Base-by-base conservation (phyloP, 768 basidiomycete species). In the Myochromella boudieri region DNA sequence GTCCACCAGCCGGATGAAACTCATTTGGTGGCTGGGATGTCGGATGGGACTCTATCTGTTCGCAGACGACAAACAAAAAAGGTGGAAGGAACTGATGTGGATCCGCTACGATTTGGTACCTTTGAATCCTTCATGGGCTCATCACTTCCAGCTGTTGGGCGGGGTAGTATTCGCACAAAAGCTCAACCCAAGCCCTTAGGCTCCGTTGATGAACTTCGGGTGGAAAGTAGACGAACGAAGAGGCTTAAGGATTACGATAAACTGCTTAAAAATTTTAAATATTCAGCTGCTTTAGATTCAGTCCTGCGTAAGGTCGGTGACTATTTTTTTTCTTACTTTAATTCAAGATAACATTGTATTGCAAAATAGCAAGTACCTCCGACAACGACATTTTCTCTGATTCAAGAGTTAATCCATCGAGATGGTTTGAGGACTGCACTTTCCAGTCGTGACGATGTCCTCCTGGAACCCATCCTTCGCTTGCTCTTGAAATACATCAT, bases 41-140 rank as follows among this genome's bases (percentile, higher is more conserved):
- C 93, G 12, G 97, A 98, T 61, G 95, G 95, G 2, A 97, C 95
- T 1, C 76, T 99, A n/a, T 95, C 95, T n/a, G 81, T 99, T 37
- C 90, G 97, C 22, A 79, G 91, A 55, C 81, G 95, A 48, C 87
- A 91, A 55, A 79, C 76, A 14, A 94, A 90, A 64, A 68, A 81
- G 0, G 80, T 78, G n/a, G 82, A 89, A 61, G 29, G 38, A 18
- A 58, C 67, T 0, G 64, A 67, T 3, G 56, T 63, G 2, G 68
- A 69, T 34, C 66, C 73, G 4, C 63, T 85, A 4, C 72, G 74
- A 14, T 63, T 79, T 0, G 81, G 83, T 7, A 70, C 80, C 11
- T 86, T 81, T 57, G 86, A 90, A 54, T 81, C 83, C 6, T 85
- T 89, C 58, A 66, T 85, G 6, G 78, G 75, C 21, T 71, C 77